A percentile compares a stretch with the other conserved stretches of the same genome.
phyloP scores from a whole-genome alignment of 2,329 filamentous ascomycete species.

The Claviceps sp. region DNA sequence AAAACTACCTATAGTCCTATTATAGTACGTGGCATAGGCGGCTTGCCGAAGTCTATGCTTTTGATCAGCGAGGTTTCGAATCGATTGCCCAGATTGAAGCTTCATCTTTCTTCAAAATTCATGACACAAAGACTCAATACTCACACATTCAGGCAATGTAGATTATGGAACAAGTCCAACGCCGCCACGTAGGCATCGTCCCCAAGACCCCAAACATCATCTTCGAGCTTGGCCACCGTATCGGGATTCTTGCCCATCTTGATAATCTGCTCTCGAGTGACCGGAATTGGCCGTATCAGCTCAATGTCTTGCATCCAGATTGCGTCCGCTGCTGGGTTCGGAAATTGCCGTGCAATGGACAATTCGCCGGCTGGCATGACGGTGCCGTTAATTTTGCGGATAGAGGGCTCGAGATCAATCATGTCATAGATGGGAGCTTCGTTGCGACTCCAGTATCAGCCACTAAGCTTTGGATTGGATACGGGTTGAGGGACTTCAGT shows the following conservation, averaged over 20 bases:
- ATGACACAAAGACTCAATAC: background rate
- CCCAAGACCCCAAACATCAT: background rate
- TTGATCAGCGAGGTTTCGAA: no score
- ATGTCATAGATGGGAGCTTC: background rate
- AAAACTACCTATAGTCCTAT: background rate
- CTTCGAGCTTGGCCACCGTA: conserved; percentile 1
- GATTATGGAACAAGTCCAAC: background rate
- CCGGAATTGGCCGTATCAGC: background rate
- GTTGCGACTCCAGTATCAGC: no score
- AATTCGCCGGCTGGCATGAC: background rate
- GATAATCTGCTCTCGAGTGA: background rate
- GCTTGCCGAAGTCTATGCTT: background rate
- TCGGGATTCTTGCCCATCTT: conserved; percentile 2
- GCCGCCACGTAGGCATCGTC: conserved; percentile 1
- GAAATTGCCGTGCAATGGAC: background rate
- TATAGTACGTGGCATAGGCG: background rate
- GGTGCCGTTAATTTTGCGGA: background rate
- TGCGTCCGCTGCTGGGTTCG: background rate
- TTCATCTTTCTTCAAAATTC: no score
- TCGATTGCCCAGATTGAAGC: no score
- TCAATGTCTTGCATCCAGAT: background rate
- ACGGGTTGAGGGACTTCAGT: no score
- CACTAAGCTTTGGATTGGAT: no score
- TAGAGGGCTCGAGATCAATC: conserved; percentile 1
- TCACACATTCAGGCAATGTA: background rate